Base-by-base conservation (phyloP, 768 basidiomycete genomes). In the Rhodotorula taiwanensis region DNA sequence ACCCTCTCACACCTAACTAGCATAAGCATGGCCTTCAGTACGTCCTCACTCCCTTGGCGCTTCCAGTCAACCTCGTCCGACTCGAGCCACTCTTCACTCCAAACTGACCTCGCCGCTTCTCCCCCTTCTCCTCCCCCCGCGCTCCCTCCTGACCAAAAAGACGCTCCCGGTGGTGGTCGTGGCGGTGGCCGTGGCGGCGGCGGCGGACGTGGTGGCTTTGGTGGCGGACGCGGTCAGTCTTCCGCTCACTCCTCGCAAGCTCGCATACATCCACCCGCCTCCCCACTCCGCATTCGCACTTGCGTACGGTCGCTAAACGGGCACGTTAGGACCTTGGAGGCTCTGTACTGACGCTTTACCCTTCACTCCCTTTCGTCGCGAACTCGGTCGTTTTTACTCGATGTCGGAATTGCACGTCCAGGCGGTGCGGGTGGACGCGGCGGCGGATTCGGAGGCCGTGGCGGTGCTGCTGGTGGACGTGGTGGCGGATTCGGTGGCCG, bases 361-460 rank as follows among this genome's bases (percentile, higher is more conserved):
- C 18, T 18, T 27, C 5, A 0, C 36, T 41, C 2, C 6, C 28
- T 7, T n/a, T 14, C 39, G 23, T 33, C 20, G 14, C 23, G 1
- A 28, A 30, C 18, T 2, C 18, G 11, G 13, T 43, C 23, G 11
- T 8, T 11, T 42, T 43, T n/a, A n/a, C n/a, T n/a, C n/a, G n/a
- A n/a, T n/a, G n/a, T n/a, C n/a, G n/a, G 11, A 11, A 36, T 14
- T 16, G 20, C 61, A 15, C 47, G 49, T 52, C 27, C 52, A 52
- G 62, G 57, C 28, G 74, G 79, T 33, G 74, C 76, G 47, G 73
- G 75, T 25, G 78, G 78, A 20, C 73, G 78, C 14, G 76, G 81
- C 23, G 79, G 79, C 15, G 45, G 31, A 11, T 18, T 71, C 43
- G 76, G 75, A 23, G 72, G 79, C 11, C 76, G 82, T 21, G 79